A percentile compares a stretch with the other conserved stretches of the same genome.
Conservation (phyloP, 495 filamentous ascomycete genomes). For the Penicillium macrosclerotiorum region DNA sequence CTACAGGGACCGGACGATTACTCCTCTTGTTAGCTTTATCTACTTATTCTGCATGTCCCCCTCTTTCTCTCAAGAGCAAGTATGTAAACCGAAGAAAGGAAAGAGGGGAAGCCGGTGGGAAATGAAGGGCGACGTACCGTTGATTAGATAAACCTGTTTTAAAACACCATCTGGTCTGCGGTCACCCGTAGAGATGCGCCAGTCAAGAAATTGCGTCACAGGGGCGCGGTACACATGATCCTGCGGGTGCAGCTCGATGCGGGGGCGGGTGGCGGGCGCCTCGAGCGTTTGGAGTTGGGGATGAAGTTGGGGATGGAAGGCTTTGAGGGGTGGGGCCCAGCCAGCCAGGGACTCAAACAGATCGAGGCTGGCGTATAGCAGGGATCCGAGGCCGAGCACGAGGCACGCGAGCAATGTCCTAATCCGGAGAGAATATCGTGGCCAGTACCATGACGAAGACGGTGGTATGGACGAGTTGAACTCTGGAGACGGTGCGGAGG, state of each 20-base stretch:
- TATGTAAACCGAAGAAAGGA: too few relatives aligned
- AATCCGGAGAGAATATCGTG: too few relatives aligned
- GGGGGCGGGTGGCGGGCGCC: slow-evolving; percentile 12
- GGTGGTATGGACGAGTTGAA: too few relatives aligned
- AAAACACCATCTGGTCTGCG: slow-evolving; percentile 44
- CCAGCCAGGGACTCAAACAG: too few relatives aligned
- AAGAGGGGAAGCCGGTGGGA: background rate
- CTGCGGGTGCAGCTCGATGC: slow-evolving; percentile 37
- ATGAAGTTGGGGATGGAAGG: too few relatives aligned
- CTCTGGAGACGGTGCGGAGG: too few relatives aligned
- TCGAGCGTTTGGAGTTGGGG: background rate
- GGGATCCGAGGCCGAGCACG: slow-evolving; percentile 17
- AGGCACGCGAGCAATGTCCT: slow-evolving; percentile 16
- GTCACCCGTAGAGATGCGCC: slow-evolving; percentile 29
- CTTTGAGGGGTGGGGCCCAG: too few relatives aligned
- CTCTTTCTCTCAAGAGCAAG: too few relatives aligned
- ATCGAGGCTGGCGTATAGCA: too few relatives aligned
- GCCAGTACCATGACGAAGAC: too few relatives aligned
- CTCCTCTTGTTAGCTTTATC: background rate
- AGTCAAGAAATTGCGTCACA: slow-evolving; percentile 30
- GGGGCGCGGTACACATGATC: slow-evolving; percentile 36
- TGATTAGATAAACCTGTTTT: slow-evolving; percentile 38
- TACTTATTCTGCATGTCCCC: too few relatives aligned
- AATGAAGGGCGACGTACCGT: slow-evolving; percentile 20
- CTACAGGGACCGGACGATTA: slow-evolving; percentile 9